Base-by-base conservation (phyloP, 2,329 filamentous ascomycete species). In the Anthostomella pinea region DNA sequence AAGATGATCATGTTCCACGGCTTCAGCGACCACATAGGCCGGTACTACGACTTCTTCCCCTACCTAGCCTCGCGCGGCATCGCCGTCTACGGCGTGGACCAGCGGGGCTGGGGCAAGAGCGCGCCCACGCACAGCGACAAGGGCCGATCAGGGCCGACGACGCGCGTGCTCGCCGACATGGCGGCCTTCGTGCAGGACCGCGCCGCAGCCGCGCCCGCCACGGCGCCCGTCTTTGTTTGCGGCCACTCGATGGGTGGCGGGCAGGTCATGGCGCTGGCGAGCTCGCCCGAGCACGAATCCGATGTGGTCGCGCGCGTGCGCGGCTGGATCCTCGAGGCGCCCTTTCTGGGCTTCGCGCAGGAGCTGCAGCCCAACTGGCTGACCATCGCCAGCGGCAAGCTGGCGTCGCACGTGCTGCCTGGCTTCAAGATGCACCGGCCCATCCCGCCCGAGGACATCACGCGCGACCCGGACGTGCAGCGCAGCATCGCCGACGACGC, bases 161-260 rank as follows among this genome's bases (percentile, higher is more conserved):
- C 71, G 2, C 75, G 72, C 37, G 87, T 95, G 38, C 68, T 95
- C 28, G 72, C 75, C 39, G 90, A 96, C 60, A 81, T 95, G 36
- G 85, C 81, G 8, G 81, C 81, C 27, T 87, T 96, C 59, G 70
- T 93, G 48, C 70, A 70, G 41, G 66, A 69, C 20, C 75, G 83
- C 45, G 66, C 82, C 30, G 50, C 60, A 17, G 43, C 62, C 16
- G 53, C 63, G 23, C 51, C 58, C 9, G 42, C 60, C 8, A 56
- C 62, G 4, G 65, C 70, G 22, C 87, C 88, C 0, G 57, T 94
- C 11, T 96, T 95, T 64, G 73, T 96, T 14, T 80, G 93, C 69
- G 90, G 90, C 35, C 88, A 95, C 64, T 89, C 83, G 15, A 95
- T 95, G 87, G 90, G 90, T 48, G 90, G 90, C 41, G 87, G 81